Conservation (phyloP, 257 asterid genomes). For the Gardenia jasminoides region DNA sequence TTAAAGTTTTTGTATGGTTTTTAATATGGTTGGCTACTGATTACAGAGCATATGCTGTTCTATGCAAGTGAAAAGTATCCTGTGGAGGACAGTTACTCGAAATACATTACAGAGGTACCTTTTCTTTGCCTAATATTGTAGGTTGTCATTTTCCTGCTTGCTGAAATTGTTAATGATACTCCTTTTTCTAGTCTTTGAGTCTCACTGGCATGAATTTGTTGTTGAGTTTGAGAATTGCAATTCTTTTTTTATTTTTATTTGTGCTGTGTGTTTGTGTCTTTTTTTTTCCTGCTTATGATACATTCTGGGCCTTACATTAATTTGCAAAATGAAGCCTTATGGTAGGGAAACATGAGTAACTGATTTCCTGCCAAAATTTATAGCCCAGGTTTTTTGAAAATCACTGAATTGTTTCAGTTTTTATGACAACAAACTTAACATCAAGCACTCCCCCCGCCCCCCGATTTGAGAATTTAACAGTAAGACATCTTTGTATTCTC, state of each 20-base stretch:
- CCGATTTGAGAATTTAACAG: not conserved
- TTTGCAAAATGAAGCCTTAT: not conserved
- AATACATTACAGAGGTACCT: constrained; percentile 79
- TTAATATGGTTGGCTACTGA: constrained; percentile 26
- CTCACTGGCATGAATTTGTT: not conserved
- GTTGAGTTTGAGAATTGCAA: not conserved
- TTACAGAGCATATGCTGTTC: constrained; percentile 95
- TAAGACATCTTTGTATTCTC: too few species aligned
- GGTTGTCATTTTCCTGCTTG: constrained; percentile 4
- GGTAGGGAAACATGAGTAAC: not conserved
- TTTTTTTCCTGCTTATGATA: not conserved
- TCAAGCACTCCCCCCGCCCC: not conserved
- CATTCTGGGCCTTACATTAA: not conserved
- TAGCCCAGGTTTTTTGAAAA: not conserved
- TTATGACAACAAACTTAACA: not conserved
- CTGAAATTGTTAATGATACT: not conserved
- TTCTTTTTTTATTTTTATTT: not conserved
- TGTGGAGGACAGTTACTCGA: constrained; percentile 88
- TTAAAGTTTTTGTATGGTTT: not conserved
- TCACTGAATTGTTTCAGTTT: not conserved
- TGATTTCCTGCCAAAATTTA: not conserved
- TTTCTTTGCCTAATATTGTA: constrained; percentile 15
- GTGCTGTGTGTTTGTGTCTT: not conserved
- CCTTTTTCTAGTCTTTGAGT: not conserved
- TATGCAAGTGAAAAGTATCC: constrained; percentile 98